phyloP scores from a whole-genome alignment of 2,329 filamentous ascomycete genomes.

The Mycogone perniciosa region DNA sequence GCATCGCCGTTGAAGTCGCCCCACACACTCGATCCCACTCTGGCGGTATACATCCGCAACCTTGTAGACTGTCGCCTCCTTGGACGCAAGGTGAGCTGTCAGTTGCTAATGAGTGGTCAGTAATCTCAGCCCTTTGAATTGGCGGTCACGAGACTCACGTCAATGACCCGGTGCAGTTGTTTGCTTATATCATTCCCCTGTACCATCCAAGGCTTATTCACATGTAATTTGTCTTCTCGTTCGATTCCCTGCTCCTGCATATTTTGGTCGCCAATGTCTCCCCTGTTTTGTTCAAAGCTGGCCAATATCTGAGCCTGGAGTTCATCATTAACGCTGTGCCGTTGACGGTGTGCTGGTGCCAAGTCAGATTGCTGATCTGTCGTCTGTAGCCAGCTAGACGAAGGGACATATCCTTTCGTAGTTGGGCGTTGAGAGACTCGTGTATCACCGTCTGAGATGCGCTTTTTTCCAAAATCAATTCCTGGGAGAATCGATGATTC shows the following conservation, averaged over 20 bases:
- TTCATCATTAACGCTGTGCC: neutral
- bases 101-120: constrained; percentile 17
- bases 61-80: constrained; percentile 16
- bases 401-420: neutral
- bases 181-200: neutral
- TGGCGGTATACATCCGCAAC: constrained; percentile 19
- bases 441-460: neutral
- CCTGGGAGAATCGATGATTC: neutral
- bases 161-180: constrained; percentile 18
- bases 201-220: neutral
- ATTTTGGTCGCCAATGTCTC: too few relatives aligned
- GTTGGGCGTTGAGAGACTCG: neutral
- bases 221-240: neutral
- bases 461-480: neutral
- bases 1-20: constrained; percentile 18
- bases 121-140: neutral
- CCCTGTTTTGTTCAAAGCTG: neutral
- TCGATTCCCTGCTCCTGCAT: neutral
- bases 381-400: neutral
- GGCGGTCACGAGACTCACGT: constrained; percentile 17
- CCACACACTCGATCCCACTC: constrained; percentile 17
- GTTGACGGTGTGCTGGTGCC: neutral
- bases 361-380: neutral
- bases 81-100: constrained; percentile 18
- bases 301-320: constrained; percentile 1